Percentiles rank a stretch among this genome's conserved stretches.
Conservation (phyloP, 202 grass and related monocot species). For the Dendrocalamus latiflorus region DNA sequence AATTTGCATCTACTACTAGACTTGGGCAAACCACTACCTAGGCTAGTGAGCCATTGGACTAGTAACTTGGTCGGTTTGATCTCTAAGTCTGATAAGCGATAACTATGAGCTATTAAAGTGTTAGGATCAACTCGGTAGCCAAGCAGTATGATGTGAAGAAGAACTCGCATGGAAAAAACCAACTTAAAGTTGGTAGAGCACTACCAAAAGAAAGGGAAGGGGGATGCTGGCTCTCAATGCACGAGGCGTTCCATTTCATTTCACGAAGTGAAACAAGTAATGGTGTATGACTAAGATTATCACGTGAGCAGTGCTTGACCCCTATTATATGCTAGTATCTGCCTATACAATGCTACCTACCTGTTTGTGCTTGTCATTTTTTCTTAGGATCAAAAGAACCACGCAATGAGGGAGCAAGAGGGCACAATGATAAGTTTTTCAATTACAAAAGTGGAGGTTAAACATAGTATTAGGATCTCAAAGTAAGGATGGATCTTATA, state of each 20-base stretch:
- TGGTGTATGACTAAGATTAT: conserved; percentile 61
- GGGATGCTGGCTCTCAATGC: background rate
- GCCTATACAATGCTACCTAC: background rate
- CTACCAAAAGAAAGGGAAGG: conserved; percentile 39
- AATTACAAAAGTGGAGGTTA: conserved; percentile 1
- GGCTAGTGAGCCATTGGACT: background rate
- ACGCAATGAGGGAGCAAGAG: background rate
- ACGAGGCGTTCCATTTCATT: conserved; percentile 18
- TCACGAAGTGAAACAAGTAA: conserved; percentile 19
- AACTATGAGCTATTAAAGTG: background rate
- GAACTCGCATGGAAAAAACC: background rate
- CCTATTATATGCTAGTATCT: background rate
- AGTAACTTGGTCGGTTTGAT: background rate
- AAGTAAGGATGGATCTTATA: conserved; percentile 22
- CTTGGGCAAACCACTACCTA: background rate
- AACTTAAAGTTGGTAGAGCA: conserved; percentile 38
- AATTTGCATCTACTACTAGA: background rate
- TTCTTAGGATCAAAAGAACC: conserved; percentile 16
- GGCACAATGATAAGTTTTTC: conserved; percentile 25
- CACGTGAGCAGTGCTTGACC: conserved; percentile 43
- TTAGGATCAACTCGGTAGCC: background rate
- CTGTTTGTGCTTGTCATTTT: background rate
- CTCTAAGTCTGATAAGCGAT: background rate
- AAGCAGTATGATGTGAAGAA: background rate
- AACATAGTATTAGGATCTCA: conserved; percentile 26